Base-by-base conservation (phyloP, 2,329 filamentous ascomycete species). In the Monosporascus sp. region DNA sequence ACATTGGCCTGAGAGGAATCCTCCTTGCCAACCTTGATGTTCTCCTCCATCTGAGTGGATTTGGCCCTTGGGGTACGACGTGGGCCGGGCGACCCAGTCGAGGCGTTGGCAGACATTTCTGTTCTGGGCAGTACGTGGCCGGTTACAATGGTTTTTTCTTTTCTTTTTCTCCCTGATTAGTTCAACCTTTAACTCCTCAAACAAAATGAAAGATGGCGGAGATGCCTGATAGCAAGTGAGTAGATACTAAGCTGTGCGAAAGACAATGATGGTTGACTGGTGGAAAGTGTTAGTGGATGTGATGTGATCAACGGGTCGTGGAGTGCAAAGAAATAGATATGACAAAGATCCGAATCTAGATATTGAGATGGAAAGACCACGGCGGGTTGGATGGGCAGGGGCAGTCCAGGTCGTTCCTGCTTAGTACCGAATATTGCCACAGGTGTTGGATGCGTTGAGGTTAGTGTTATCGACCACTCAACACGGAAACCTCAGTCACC, bases 61-160 rank as follows among this genome's bases (percentile, higher is more conserved):
- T 68, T 71, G 57, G 66, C 60, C 19, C 63, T 59, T 9, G 64
- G 63, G 27, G 65, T 55, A 27, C 69, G 74, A 55, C 70, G 71
- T 51, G 71, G 63, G 49, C 62, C 66, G 19, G 75, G 74, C 49
- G 77, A 78, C 46, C 72, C 75, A 24, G 71, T 71, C 26, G 72
- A 70, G 41, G 63, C 62, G 56, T 60, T 63, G 55, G 66, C 63
- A 63, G 74, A 74, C 75, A 78, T 78, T 55, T 62, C 44, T 50
- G 52, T 35, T 52, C 45, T 22, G 45, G 49, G 52, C 46, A 50
- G 55, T 57, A 51, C 19, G 51, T 50, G 50, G 37, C 9, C 49
- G 50, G 52, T 49, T 55, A 24, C 43, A 46, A 46, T 31, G 11
- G 11, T 27, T 7, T 31, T 31, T 19, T 27, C 8, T 46, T 46